phyloP scores from a whole-genome alignment of 805 yeast species.

The Yamadazyma phyllophila region DNA sequence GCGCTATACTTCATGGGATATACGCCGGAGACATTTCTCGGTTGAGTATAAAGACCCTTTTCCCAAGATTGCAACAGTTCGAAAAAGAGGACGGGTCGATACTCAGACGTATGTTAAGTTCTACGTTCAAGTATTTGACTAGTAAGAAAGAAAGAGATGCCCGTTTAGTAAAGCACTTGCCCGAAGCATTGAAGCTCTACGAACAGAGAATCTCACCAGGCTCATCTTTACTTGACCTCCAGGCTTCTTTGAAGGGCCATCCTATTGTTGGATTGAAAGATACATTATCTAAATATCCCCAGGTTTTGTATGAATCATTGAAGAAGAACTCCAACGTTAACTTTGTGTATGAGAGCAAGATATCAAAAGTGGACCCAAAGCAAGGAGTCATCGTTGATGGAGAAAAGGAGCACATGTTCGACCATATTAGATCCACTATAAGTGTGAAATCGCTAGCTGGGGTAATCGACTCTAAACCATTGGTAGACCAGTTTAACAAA shows the following conservation, averaged over 20 bases:
- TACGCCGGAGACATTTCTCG: slow-evolving; percentile 71
- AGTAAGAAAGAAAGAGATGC: slow-evolving; percentile 1
- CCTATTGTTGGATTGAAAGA: slow-evolving; percentile 61
- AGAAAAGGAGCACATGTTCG: slow-evolving; percentile 30
- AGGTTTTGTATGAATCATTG: slow-evolving; percentile 38
- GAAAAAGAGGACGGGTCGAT: slow-evolving; percentile 64
- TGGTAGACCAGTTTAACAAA: slow-evolving; percentile 18
- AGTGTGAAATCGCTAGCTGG: slow-evolving; percentile 41
- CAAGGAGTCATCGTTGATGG: slow-evolving; percentile 13
- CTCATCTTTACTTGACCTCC: slow-evolving; percentile 36
- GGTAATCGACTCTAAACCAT: slow-evolving; percentile 16
- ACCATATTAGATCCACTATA: slow-evolving; percentile 62
- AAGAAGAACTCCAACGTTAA: slow-evolving; percentile 38
- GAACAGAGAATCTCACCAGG: slow-evolving; percentile 37
- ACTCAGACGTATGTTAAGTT: slow-evolving; percentile 42
- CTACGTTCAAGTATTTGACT: slow-evolving; percentile 21
- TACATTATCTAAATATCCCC: slow-evolving; percentile 58
- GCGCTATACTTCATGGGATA: slow-evolving; percentile 86
- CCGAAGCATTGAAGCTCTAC: slow-evolving; percentile 32
- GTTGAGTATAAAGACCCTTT: slow-evolving; percentile 62
- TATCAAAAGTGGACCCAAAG: slow-evolving; percentile 21
- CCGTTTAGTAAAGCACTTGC: slow-evolving; percentile 5
- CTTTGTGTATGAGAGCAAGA: slow-evolving; percentile 28
- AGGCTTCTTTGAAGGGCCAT: slow-evolving; percentile 42
- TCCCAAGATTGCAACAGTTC: slow-evolving; percentile 53